Evolutionary conservation across 495 filamentous ascomycete genomes (phyloP).

Genomic region (Podospora didyma): DNA sequence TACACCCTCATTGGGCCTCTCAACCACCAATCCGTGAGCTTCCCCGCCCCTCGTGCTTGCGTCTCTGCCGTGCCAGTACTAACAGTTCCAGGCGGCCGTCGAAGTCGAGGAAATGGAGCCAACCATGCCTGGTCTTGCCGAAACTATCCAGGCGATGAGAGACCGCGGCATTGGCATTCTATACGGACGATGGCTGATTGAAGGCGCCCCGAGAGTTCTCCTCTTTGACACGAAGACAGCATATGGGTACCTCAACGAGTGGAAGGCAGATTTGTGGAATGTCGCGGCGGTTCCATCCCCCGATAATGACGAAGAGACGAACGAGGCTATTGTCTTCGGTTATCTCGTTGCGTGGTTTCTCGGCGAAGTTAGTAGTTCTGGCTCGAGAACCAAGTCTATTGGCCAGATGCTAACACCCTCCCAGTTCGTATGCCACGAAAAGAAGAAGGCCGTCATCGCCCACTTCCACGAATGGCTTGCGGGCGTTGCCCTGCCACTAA

Average conservation of each 20-base stretch:
- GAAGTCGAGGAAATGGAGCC: conserved; percentile 93
- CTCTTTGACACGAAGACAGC: conserved; percentile 94
- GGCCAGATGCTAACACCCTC: too few relatives aligned
- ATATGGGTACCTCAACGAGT: conserved; percentile 88
- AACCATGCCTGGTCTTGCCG: conserved; percentile 70
- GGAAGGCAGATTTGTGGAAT: conserved; percentile 96
- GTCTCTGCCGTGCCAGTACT: conserved; percentile 2
- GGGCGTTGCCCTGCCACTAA: conserved; percentile 90
- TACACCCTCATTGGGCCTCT: conserved; percentile 95
- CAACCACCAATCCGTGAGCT: conserved; percentile 77
- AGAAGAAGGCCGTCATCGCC: conserved; percentile 82
- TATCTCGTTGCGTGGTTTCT: conserved; percentile 98
- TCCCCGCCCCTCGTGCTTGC: not conserved
- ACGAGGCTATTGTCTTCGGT: conserved; percentile 95
- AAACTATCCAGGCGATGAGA: conserved; percentile 84
- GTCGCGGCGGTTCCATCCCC: conserved; percentile 88
- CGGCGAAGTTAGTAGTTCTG: conserved; percentile 76
- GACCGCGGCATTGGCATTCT: conserved; percentile 84
- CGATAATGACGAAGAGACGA: conserved; percentile 88
- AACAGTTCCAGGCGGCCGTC: conserved; percentile 66
- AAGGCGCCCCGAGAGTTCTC: conserved; percentile 88
- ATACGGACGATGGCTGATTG: conserved; percentile 96
- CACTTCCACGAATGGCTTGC: conserved; percentile 99
- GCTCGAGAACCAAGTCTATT: too few relatives aligned
- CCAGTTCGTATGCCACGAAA: conserved; percentile 91